Evolutionary conservation across 495 filamentous ascomycete genomes (phyloP).

Genomic region (Penicillium waksmanii): DNA sequence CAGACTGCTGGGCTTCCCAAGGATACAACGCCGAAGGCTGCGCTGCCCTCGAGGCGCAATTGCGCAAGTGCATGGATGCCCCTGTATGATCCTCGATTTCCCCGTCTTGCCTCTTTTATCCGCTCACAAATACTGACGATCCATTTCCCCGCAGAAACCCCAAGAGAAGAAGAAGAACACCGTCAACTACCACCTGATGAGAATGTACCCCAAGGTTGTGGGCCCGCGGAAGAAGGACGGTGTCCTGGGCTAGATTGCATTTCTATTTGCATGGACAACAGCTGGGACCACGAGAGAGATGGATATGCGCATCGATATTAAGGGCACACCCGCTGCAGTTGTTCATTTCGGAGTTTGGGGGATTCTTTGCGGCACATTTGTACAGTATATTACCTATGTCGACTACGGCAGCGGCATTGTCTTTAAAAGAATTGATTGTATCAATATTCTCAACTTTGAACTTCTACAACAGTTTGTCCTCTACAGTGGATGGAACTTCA

Average conservation of each 20-base stretch:
- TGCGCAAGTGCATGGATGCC: slow-evolving; percentile 93
- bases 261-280: slow-evolving; percentile 11
- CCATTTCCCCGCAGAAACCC: slow-evolving; percentile 54
- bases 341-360: slow-evolving; percentile 31
- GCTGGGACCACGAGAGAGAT: not conserved
- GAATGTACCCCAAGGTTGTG: slow-evolving; percentile 81
- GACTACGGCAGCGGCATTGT: slow-evolving; percentile 19
- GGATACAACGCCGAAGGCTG: slow-evolving; percentile 77
- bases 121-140: slow-evolving; percentile 17
- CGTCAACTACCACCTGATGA: slow-evolving; percentile 92
- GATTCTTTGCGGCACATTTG: slow-evolving; percentile 22
- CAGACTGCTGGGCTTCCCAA: slow-evolving; percentile 94
- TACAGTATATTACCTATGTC: slow-evolving; percentile 34
- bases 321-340: slow-evolving; percentile 12
- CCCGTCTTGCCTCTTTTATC: not conserved
- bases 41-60: slow-evolving; percentile 73
- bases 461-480: not conserved
- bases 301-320: not conserved
- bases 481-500: slow-evolving; percentile 43
- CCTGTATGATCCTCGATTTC: slow-evolving; percentile 52
- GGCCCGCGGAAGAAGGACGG: slow-evolving; percentile 72
- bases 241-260: slow-evolving; percentile 35
- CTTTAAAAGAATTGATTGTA: slow-evolving; percentile 29
- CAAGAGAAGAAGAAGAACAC: slow-evolving; percentile 72
- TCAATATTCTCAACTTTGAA: slow-evolving; percentile 15